Evolutionary conservation across 164 flowering plant genomes (phyloP).

Genomic region (Berberis vulgaris): DNA sequence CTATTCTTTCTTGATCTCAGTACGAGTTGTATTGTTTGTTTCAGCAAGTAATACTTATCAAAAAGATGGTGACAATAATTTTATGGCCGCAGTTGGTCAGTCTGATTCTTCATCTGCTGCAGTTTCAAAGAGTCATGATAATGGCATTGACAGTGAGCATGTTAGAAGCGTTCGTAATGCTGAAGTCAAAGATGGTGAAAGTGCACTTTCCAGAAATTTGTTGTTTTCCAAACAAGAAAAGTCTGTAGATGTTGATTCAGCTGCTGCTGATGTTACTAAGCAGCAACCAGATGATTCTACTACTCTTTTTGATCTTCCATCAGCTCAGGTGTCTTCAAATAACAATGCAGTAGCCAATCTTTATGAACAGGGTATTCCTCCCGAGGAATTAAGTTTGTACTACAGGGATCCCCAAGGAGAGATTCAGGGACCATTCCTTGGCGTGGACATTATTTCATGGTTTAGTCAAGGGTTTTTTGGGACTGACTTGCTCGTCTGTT

Average conservation of each 20-base stretch:
- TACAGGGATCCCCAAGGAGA: constrained; percentile 94
- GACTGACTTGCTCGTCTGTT: constrained; percentile 67
- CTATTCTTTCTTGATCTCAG: background rate
- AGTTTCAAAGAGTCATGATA: constrained; percentile 8
- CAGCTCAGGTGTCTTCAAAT: constrained; percentile 18
- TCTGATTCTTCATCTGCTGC: constrained; percentile 7
- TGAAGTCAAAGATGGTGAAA: constrained; percentile 17
- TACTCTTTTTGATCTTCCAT: constrained; percentile 24
- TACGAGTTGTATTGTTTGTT: constrained; percentile 4
- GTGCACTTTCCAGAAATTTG: constrained; percentile 11
- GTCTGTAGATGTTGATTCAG: constrained; percentile 16
- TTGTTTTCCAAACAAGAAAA: constrained; percentile 10
- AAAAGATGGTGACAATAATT: constrained; percentile 14
- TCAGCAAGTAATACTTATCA: constrained; percentile 18
- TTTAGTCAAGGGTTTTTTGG: constrained; percentile 91
- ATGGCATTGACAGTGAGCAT: constrained; percentile 9
- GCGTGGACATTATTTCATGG: constrained; percentile 85
- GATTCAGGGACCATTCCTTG: constrained; percentile 91
- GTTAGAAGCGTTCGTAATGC: constrained; percentile 13
- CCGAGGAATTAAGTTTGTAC: constrained; percentile 68
- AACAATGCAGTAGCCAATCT: constrained; percentile 12
- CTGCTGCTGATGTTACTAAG: constrained; percentile 16
- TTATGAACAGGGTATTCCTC: constrained; percentile 22
- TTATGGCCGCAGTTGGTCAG: background rate
- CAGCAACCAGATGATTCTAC: constrained; percentile 34